Evolutionary conservation across 345 rosid genomes (phyloP), one percentile per base, ranked within the genome.

Genomic region (Corchorus capsularis): DNA sequence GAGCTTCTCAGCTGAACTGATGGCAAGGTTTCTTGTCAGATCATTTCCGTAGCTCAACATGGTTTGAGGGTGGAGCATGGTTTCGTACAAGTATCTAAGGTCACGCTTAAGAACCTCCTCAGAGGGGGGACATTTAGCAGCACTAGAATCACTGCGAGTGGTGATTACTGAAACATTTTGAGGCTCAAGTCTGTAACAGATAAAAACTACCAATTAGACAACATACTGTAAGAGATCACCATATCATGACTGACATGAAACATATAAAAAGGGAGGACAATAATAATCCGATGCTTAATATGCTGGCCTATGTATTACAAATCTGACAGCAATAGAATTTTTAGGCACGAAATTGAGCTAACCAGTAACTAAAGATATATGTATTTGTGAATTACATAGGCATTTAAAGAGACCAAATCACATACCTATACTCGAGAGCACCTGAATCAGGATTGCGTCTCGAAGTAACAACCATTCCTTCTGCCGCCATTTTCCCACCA

Each of bases 351-450:
- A 61, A 32, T 34, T 70, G 73, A 12, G n/a, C 60, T 9, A 17
- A 45, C 43, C 8, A 50, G 27, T 9, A 17, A 6, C 43, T 2
- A 39, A 50, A 69, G 22, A 50, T 16, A 16, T 0, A n/a, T 39
- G 43, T 32, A 16, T 70, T 9, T 17, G 39, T 32, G 6, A 53
- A 70, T 11, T 34, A 27, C 0, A 0, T 10, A 70, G 47, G 9
- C 22, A 17, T 70, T n/a, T 70, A 17, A 69, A 69, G 11, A 69
- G 16, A 52, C 27, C 60, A 34, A 52, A 69, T 52, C 60, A 52
- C 73, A 52, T 69, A 90, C 94, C 92, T 89, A 86, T 83, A 90
- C 79, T 88, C 92, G 1, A 83, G 73, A 71, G 82, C 81, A 70
- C 86, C 86, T 32, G 91, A 83, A 78, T 79, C 73, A 37, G 89